Evolutionary conservation across 768 basidiomycete genomes (phyloP).

Genomic region (Psilocybe tampanensis): DNA sequence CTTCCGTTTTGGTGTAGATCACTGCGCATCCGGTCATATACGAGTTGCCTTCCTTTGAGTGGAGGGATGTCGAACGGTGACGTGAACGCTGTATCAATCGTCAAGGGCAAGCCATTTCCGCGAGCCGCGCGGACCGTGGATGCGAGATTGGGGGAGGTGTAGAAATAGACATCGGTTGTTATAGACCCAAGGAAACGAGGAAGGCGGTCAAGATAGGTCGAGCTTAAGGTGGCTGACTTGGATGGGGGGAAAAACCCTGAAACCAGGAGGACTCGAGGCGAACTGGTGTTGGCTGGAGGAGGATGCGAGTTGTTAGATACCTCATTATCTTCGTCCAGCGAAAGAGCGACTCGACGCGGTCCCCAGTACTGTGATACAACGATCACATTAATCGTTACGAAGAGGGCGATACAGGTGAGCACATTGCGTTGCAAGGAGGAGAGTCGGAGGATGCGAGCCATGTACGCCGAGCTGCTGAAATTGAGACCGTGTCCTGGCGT

Average conservation of each 20-base stretch:
- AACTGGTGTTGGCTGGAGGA: not conserved
- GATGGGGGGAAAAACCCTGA: slow-evolving; percentile 52
- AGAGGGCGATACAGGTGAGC: slow-evolving; percentile 1
- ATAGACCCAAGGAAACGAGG: slow-evolving; percentile 31
- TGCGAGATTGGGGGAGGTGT: slow-evolving; percentile 44
- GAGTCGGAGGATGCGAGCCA: slow-evolving; percentile 10
- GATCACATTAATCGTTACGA: slow-evolving; percentile 4
- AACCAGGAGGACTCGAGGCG: slow-evolving; percentile 46
- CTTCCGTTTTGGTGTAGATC: slow-evolving; percentile 36
- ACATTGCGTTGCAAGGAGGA: slow-evolving; percentile 8
- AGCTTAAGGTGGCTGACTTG: not conserved
- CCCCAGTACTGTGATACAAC: slow-evolving; percentile 6
- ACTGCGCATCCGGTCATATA: slow-evolving; percentile 40
- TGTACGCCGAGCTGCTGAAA: not conserved
- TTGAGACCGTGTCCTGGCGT: not conserved
- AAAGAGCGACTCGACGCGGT: not conserved
- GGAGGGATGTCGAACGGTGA: slow-evolving; percentile 53
- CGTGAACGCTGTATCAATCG: slow-evolving; percentile 46
- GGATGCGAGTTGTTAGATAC: not conserved
- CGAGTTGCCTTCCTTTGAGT: slow-evolving; percentile 30
- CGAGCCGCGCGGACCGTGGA: slow-evolving; percentile 31
- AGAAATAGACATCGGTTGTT: slow-evolving; percentile 56
- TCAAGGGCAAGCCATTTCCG: slow-evolving; percentile 33
- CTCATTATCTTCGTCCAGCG: slow-evolving; percentile 3
- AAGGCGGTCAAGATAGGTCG: not conserved